Conservation (phyloP, 768 basidiomycete species). For the Dioszegia aurantiaca region DNA sequence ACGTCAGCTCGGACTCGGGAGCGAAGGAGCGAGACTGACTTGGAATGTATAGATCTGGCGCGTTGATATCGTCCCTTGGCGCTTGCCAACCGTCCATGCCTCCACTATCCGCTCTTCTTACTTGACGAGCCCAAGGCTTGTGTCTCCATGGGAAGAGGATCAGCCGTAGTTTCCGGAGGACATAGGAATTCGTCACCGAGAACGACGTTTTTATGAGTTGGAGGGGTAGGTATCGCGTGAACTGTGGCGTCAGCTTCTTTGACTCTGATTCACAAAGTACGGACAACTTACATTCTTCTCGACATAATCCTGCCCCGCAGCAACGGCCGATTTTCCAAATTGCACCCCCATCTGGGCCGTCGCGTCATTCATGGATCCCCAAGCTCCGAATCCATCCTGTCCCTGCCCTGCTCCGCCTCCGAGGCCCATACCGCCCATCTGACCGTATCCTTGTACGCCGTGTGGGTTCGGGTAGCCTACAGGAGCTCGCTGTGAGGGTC, state of each 20-base stretch:
- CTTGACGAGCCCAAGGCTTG: conserved; percentile 74
- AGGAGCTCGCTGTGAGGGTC: conserved; percentile 8
- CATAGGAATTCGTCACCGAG: conserved; percentile 94
- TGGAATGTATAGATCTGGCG: conserved; percentile 95
- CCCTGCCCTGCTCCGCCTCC: background rate
- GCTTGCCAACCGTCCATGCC: conserved; percentile 66
- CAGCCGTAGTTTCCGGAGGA: conserved; percentile 79
- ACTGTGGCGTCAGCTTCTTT: conserved; percentile 55
- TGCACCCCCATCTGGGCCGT: conserved; percentile 97
- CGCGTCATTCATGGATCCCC: conserved; percentile 77
- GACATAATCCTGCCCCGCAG: conserved; percentile 92
- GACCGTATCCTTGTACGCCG: conserved; percentile 28
- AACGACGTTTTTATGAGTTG: conserved; percentile 82
- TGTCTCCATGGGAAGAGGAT: conserved; percentile 96
- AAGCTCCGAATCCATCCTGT: conserved; percentile 27
- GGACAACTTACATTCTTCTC: conserved; percentile 74
- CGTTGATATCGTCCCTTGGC: conserved; percentile 91
- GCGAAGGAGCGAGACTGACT: conserved; percentile 55
- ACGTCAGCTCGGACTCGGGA: background rate
- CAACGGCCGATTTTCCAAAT: conserved; percentile 83
- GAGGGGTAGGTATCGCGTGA: conserved; percentile 73
- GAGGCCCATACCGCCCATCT: conserved; percentile 14
- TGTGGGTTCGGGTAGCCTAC: conserved; percentile 1
- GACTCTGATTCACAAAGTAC: background rate
- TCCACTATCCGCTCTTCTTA: conserved; percentile 62